Conservation (phyloP, 768 basidiomycete genomes). For the Termitomyces bulborhizus region DNA sequence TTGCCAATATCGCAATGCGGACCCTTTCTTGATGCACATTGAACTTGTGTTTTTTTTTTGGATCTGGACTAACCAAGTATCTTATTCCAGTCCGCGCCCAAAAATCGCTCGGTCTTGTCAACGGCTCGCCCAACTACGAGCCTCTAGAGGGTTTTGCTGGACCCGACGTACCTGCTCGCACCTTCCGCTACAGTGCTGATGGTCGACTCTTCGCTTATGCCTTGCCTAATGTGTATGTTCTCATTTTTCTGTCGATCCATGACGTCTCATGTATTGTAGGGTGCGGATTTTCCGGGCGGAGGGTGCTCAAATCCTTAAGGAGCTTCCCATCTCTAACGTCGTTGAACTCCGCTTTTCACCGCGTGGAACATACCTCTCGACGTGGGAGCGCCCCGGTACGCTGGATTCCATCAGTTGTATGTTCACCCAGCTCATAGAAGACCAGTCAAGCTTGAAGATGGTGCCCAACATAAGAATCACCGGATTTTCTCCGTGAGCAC, state of each 20-base stretch:
- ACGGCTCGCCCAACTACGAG: slow-evolving; percentile 72
- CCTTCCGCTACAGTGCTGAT: slow-evolving; percentile 78
- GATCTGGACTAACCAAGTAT: background rate
- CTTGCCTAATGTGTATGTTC: slow-evolving; percentile 62
- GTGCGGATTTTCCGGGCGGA: slow-evolving; percentile 75
- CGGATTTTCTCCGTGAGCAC: slow-evolving; percentile 83
- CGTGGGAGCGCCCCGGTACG: slow-evolving; percentile 87
- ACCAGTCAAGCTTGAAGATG: slow-evolving; percentile 81
- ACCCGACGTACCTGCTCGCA: slow-evolving; percentile 69
- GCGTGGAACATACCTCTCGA: slow-evolving; percentile 86
- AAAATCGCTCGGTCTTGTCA: slow-evolving; percentile 85
- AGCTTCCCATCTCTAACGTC: slow-evolving; percentile 68
- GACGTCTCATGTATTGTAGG: slow-evolving; percentile 28
- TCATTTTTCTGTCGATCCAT: slow-evolving; percentile 12
- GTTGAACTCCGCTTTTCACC: slow-evolving; percentile 91
- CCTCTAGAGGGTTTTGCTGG: slow-evolving; percentile 54
- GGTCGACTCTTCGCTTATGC: slow-evolving; percentile 86
- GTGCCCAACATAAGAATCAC: slow-evolving; percentile 88
- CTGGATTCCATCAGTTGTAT: slow-evolving; percentile 1
- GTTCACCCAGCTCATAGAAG: background rate
- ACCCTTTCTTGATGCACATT: background rate
- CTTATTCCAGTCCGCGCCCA: slow-evolving; percentile 75
- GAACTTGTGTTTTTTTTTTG: background rate
- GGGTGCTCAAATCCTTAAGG: slow-evolving; percentile 65
- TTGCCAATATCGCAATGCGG: background rate